Base-by-base conservation (phyloP, 1,284 basidiomycete genomes). In the Microbotryum intermedium region DNA sequence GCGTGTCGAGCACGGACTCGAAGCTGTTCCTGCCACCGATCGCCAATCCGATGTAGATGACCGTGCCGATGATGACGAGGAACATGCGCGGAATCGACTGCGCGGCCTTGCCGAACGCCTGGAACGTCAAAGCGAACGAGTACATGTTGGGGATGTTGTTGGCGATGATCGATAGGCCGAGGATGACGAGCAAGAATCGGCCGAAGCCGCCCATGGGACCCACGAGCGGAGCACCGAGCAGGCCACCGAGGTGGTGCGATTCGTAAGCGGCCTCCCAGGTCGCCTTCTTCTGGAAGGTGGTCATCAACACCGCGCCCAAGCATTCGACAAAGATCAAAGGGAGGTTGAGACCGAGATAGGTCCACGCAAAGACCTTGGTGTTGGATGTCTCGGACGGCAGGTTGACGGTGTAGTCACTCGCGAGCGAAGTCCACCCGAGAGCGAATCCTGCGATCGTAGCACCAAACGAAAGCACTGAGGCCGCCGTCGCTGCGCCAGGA, bases 381-480 rank as follows among this genome's bases (percentile, higher is more conserved):
- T 58, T 42, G n/a, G 72, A 64, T 1, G 75, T 71, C n/a, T 73
- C 68, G 44, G 68, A 69, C 9, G 75, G 74, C 62, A 75, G 72
- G 70, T 77, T 75, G 62, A 76, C 75, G 59, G 74, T 76, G 72
- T 76, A 76, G 53, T 45, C 81, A 90, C 70, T 90, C 88, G 81
- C 79, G 61, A 90, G 73, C 0, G 81, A 76, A 2, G 83, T 79
- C 76, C 76, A 76, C 45, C 70, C 80, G 87, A 70, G 57, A 0
- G 66, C 58, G 60, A 71, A 71, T 2, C 70, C 70, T 44, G 66
- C 66, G 30, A 70, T 62, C 0, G 85, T 84, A 56, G 88, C 80
- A 0, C 84, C 80, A 66, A 88, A 90, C 0, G 86, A 87, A 1
- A 87, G 85, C 43, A 89, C 75, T 0, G 80, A 82, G 2, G 84